Evolutionary conservation across 768 basidiomycete genomes (phyloP).

Genomic region (Mycena alexandri): DNA sequence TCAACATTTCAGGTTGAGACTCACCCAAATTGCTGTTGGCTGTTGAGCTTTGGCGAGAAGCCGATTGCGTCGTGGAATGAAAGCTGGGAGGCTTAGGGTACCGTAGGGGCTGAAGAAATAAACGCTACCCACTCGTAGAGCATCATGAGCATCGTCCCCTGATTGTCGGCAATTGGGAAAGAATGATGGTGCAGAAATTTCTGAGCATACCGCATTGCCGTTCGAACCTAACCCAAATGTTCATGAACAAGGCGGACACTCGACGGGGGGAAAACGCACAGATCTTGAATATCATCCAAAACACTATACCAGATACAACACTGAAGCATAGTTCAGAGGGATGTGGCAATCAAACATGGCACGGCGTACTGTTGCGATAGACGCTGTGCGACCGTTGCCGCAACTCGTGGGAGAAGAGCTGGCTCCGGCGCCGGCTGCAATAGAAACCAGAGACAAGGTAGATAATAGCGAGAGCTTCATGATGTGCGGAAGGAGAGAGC

Average conservation of each 20-base stretch:
- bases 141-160: slow-evolving; percentile 36
- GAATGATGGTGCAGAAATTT: background rate
- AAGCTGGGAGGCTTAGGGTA: slow-evolving; percentile 5
- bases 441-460: slow-evolving; percentile 9
- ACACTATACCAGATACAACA: slow-evolving; percentile 34
- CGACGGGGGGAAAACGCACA: slow-evolving; percentile 15
- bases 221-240: background rate
- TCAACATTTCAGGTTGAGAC: background rate
- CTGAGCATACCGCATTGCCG: slow-evolving; percentile 20
- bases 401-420: background rate
- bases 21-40: slow-evolving; percentile 20
- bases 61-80: slow-evolving; percentile 39
- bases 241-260: background rate
- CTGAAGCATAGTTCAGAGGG: background rate
- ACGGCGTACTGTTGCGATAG: slow-evolving; percentile 2
- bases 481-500: background rate
- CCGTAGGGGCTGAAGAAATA: background rate
- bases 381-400: slow-evolving; percentile 6
- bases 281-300: slow-evolving; percentile 26
- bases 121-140: slow-evolving; percentile 26
- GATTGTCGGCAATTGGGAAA: background rate
- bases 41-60: slow-evolving; percentile 25
- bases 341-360: background rate
- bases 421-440: background rate
- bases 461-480: slow-evolving; percentile 17